phyloP scores from a whole-genome alignment of 306 rosid species.

The Malus sylvestris region DNA sequence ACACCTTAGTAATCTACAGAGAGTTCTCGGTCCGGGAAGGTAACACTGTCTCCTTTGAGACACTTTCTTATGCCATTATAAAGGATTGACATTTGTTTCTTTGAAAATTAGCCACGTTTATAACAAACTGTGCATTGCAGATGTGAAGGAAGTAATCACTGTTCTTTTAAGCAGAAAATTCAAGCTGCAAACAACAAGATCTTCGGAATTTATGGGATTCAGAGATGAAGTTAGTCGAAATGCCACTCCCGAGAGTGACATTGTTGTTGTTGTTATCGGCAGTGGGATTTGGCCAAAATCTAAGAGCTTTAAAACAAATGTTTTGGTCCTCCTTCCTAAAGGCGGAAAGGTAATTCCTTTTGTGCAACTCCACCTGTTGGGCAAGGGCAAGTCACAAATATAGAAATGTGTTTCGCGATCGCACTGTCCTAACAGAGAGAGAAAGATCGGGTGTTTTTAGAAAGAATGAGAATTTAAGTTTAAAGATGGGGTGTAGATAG shows the following conservation, averaged over 20 bases:
- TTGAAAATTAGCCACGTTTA: background rate
- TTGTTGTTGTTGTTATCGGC: background rate
- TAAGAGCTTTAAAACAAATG: background rate
- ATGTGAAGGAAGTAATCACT: background rate
- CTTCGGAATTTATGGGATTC: background rate
- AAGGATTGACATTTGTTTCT: background rate
- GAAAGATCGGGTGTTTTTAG: no score
- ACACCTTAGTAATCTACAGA: background rate
- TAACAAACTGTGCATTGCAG: background rate
- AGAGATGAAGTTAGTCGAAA: background rate
- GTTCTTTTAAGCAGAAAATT: background rate
- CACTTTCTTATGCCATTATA: background rate
- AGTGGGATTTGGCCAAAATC: background rate
- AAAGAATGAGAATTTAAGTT: no score
- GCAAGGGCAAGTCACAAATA: no score
- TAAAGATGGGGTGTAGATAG: no score
- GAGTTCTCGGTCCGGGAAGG: background rate
- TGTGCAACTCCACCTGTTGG: no score
- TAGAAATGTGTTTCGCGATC: no score
- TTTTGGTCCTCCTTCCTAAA: background rate
- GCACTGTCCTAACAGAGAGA: no score
- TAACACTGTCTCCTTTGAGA: background rate
- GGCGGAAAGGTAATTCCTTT: background rate
- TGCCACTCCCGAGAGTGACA: background rate
- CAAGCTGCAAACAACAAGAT: background rate